Percentiles rank a stretch among this genome's conserved stretches.
Evolutionary conservation across 768 basidiomycete species (phyloP).

Genomic region (Psilocybe cyanescens): DNA sequence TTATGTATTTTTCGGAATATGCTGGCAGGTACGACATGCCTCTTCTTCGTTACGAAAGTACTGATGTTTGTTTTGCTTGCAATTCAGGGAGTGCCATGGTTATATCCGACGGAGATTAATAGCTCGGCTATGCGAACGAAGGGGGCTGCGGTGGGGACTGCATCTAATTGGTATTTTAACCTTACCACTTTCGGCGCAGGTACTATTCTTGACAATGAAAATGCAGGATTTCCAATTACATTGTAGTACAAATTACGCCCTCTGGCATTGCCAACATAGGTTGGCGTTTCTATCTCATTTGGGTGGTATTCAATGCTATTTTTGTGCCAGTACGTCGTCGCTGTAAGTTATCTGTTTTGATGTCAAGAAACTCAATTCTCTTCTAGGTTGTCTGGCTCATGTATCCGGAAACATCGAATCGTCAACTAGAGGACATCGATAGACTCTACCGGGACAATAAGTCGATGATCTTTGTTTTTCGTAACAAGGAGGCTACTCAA

Average conservation of each 20-base stretch:
- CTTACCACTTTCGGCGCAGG: neutral
- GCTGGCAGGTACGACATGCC: slow-evolving; percentile 48
- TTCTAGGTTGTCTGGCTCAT: slow-evolving; percentile 45
- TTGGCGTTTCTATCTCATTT: slow-evolving; percentile 54
- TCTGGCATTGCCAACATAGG: slow-evolving; percentile 47
- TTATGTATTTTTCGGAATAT: slow-evolving; percentile 54
- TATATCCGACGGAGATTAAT: slow-evolving; percentile 56
- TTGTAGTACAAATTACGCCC: slow-evolving; percentile 54
- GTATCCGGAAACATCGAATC: slow-evolving; percentile 54
- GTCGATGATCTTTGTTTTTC: slow-evolving; percentile 43
- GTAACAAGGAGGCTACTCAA: slow-evolving; percentile 46
- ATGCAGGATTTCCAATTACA: slow-evolving; percentile 50
- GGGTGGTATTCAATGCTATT: slow-evolving; percentile 50
- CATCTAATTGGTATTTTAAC: slow-evolving; percentile 44
- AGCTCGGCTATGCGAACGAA: slow-evolving; percentile 53
- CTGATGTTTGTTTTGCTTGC: neutral
- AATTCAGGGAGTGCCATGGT: slow-evolving; percentile 48
- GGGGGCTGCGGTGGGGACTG: slow-evolving; percentile 51
- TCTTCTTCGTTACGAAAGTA: neutral
- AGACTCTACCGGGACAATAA: slow-evolving; percentile 48
- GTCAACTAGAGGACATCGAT: slow-evolving; percentile 55
- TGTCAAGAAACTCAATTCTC: neutral
- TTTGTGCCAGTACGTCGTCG: slow-evolving; percentile 43
- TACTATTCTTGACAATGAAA: neutral
- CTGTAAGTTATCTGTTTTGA: neutral